Conservation (phyloP, 768 basidiomycete genomes). For the Boletus bicolor region DNA sequence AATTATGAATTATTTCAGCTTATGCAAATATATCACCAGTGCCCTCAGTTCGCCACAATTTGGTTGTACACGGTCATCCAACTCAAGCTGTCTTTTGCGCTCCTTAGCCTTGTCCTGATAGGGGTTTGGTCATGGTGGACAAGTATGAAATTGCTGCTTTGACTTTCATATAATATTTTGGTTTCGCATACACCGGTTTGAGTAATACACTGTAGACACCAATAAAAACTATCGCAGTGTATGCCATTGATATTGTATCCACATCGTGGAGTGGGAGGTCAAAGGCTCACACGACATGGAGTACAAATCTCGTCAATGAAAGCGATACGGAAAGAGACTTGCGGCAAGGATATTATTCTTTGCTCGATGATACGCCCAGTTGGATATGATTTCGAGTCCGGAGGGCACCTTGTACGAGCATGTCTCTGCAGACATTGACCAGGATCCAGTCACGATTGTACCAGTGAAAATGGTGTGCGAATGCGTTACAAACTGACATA, state of each 20-base stretch:
- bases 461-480: neutral
- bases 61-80: constrained; percentile 79
- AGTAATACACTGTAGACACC: neutral
- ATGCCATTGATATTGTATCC: constrained; percentile 3
- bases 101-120: constrained; percentile 51
- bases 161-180: constrained; percentile 5
- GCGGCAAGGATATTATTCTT: constrained; percentile 35
- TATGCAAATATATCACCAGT: constrained; percentile 37
- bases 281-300: constrained; percentile 1
- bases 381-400: constrained; percentile 58
- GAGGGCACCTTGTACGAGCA: constrained; percentile 80
- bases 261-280: neutral
- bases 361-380: constrained; percentile 79
- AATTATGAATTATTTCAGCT: neutral
- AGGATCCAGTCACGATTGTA: neutral
- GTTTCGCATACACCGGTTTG: neutral
- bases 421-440: neutral
- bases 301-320: neutral
- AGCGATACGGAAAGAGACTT: neutral
- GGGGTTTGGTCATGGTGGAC: constrained; percentile 62
- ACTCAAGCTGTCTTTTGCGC: constrained; percentile 60
- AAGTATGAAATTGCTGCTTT: constrained; percentile 45
- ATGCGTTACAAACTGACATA: constrained; percentile 1
- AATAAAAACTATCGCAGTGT: constrained; percentile 9
- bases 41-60: constrained; percentile 71